phyloP scores from a whole-genome alignment of 2,329 filamentous ascomycete species.

The Cladosporium velox region DNA sequence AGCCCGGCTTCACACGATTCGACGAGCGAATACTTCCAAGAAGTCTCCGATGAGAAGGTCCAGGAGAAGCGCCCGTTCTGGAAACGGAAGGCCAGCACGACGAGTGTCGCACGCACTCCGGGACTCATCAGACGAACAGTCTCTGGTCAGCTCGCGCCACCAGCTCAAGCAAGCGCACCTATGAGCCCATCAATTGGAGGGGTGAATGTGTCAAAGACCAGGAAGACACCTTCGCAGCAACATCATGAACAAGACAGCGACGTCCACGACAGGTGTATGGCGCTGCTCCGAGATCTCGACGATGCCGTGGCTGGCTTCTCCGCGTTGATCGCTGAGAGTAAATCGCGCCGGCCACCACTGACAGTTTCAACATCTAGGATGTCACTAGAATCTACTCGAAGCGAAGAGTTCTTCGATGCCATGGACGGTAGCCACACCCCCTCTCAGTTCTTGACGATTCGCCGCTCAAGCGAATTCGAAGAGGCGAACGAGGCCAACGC shows the following conservation, averaged over 20 bases:
- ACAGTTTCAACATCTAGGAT: constrained; percentile 50
- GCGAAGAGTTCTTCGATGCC: constrained; percentile 94
- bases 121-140: constrained; percentile 50
- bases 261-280: constrained; percentile 79
- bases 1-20: constrained; percentile 39
- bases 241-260: constrained; percentile 38
- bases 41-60: constrained; percentile 30
- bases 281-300: constrained; percentile 82
- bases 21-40: constrained; percentile 40
- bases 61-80: constrained; percentile 76
- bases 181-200: constrained; percentile 39
- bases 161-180: constrained; percentile 40
- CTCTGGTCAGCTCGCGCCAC: constrained; percentile 56
- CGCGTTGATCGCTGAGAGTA: constrained; percentile 73
- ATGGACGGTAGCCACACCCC: constrained; percentile 59
- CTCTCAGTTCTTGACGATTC: constrained; percentile 74
- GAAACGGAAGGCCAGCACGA: constrained; percentile 76
- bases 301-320: constrained; percentile 81
- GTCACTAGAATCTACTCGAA: constrained; percentile 79
- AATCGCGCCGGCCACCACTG: constrained; percentile 66
- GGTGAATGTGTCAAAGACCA: constrained; percentile 40
- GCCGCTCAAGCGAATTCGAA: constrained; percentile 70
- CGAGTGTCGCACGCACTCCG: constrained; percentile 50
- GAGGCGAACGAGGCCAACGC: constrained; percentile 61
- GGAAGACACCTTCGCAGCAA: constrained; percentile 12